Evolutionary conservation across 768 basidiomycete genomes (phyloP), one percentile per base, ranked within the genome.

Genomic region (Trichaptum fuscoviolaceum): DNA sequence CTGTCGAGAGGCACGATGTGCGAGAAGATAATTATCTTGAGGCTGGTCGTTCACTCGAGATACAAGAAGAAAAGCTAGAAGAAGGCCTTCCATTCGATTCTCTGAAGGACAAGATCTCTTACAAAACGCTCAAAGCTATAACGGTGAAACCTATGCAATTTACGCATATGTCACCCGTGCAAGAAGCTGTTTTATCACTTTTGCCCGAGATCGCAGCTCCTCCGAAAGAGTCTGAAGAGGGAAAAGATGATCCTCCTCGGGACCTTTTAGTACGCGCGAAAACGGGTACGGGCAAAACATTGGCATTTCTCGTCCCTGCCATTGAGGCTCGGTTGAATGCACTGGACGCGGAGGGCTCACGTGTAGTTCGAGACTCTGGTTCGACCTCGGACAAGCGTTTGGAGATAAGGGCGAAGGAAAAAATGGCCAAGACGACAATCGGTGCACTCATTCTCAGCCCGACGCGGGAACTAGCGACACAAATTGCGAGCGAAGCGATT

Each of bases 201-300:
- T 84, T 98, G 26, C 94, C 95, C 12, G 79, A 82, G 6, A 79
- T 97, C 26, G 82, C 85, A 17, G 74, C 79, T 20, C 85, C 90
- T 2, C 10, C 82, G 85, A 72, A 72, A 81, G 64, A 69, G 79
- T 61, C 59, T 5, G 15, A 74, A 30, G 77, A 73, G 57, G 69
- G 72, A 36, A 61, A 67, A n/a, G 34, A 69, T 12, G 66, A 66
- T 9, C 57, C 68, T 8, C 67, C 75, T 10, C 85, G 89, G 6
- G 95, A 98, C 74, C 75, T 96, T 25, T 81, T 96, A 59, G 93
- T 96, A 65, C 89, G 92, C 73, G 91, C 94, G 5, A 91, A 88
- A 74, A 94, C 94, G 0, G 93, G 94, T 30, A 94, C 93, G 0
- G 94, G 93, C 35, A 96, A 96, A 77, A 96, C 93, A 0, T 78